Evolutionary conservation across 345 rosid genomes (phyloP), one percentile per base, ranked within the genome.

Genomic region (Carallia pectinifolia): DNA sequence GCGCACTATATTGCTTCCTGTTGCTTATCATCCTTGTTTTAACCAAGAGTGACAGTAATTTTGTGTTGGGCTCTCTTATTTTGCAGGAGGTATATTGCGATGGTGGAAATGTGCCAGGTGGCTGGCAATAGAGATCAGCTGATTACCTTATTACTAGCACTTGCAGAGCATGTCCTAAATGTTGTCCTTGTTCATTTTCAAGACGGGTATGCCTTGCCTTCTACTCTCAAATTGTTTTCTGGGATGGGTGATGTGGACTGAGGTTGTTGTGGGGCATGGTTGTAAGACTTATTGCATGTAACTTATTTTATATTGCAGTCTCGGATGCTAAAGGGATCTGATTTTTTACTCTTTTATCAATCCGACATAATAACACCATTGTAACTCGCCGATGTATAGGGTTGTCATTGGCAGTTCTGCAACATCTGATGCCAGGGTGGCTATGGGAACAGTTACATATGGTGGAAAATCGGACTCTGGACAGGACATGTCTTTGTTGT

Each of bases 81-180:
- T 74, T 74, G 55, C 92, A 94, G 98, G 96, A 88, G 99, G 83
- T 89, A 87, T 76, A 77, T 85, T 75, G 96, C 99, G 19, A 90
- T 94, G 97, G 89, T 90, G 13, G 97, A 94, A 82, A 91, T 91
- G 96, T 94, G 96, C 82, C 85, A 80, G 79, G 88, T 88, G 61
- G 91, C 88, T 64, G 92, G 93, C 58, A 79, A 77, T 70, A 84
- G 84, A 74, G 97, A 90, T 76, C 93, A 89, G 81, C 86, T 88
- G 60, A 82, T 91, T 63, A 76, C 89, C 64, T 75, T 94, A 65
- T 78, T 91, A 68, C 88, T 92, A 67, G 90, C 87, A 59, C 87
- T 94, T 37, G 88, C 83, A 17, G 99, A 94, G 78, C 88, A 89
- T 44, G 59, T 90, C 64, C 84, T 94, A 53, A 90, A 94, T 81